Evolutionary conservation across 306 rosid genomes (phyloP).

Genomic region (Cucumis hystrix): DNA sequence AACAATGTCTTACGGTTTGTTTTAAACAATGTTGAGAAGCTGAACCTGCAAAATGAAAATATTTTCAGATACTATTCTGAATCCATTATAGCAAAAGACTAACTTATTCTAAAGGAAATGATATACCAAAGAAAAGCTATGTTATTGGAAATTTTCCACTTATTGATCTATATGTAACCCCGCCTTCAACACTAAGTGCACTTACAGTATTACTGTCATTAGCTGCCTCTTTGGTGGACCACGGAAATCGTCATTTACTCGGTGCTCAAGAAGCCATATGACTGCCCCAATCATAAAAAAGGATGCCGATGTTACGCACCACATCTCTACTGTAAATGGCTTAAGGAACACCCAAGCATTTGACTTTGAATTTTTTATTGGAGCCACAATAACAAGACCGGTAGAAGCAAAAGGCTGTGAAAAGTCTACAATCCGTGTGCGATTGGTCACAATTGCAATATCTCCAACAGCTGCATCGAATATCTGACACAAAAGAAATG

Average conservation of each 20-base stretch:
- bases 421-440: slow-evolving; percentile 70
- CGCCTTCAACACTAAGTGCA: slow-evolving; percentile 1
- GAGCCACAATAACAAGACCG: slow-evolving; percentile 87
- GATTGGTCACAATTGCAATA: slow-evolving; percentile 79
- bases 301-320: slow-evolving; percentile 65
- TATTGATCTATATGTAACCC: not conserved
- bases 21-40: slow-evolving; percentile 87
- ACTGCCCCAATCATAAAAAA: slow-evolving; percentile 65
- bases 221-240: slow-evolving; percentile 88
- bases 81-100: not conserved
- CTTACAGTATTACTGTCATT: slow-evolving; percentile 64
- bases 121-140: not conserved
- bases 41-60: slow-evolving; percentile 68
- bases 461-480: slow-evolving; percentile 94
- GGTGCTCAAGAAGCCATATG: slow-evolving; percentile 91
- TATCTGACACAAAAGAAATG: slow-evolving; percentile 30
- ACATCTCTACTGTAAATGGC: slow-evolving; percentile 83
- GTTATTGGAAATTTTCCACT: not conserved
- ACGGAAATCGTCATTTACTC: slow-evolving; percentile 75
- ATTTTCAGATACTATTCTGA: slow-evolving; percentile 19
- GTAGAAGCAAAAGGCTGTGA: slow-evolving; percentile 86
- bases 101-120: not conserved
- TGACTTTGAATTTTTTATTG: slow-evolving; percentile 36
- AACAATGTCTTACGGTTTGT: slow-evolving; percentile 55
- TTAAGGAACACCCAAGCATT: slow-evolving; percentile 84